These are phyloP conservation scores for Vanrija sp. DNA, from an alignment of 1,284 basidiomycete species.

Conservation along the genomic window DNA sequence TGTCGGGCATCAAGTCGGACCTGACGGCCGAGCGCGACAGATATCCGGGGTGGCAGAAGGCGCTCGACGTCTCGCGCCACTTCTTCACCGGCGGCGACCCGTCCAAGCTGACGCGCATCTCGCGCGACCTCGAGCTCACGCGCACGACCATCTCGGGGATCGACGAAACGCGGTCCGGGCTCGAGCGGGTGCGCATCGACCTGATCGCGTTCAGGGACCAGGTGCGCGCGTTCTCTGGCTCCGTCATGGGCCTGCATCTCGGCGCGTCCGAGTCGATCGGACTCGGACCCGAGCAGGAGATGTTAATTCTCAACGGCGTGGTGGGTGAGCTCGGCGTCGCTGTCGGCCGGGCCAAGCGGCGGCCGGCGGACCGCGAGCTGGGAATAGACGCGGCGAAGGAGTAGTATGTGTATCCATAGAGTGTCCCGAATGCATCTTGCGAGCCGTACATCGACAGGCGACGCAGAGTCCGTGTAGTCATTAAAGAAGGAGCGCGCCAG, in stretches of 20 bases:
- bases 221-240: constrained; percentile 36
- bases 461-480: too few species aligned
- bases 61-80: constrained; percentile 27
- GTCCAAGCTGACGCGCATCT: constrained; percentile 26
- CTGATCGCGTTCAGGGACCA: constrained; percentile 38
- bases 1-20: constrained; percentile 4
- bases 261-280: constrained; percentile 22
- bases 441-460: too few species aligned
- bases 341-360: constrained; percentile 13
- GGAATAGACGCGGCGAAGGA: not conserved
- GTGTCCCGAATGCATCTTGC: too few species aligned
- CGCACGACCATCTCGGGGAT: constrained; percentile 28
- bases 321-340: constrained; percentile 12
- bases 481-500: too few species aligned
- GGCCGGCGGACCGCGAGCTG: not conserved
- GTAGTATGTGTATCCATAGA: not conserved
- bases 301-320: constrained; percentile 20
- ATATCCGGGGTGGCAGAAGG: constrained; percentile 35
- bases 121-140: constrained; percentile 33
- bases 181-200: constrained; percentile 27
- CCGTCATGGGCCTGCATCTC: constrained; percentile 43
- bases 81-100: constrained; percentile 39
- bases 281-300: constrained; percentile 35
- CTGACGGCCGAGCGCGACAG: constrained; percentile 22
- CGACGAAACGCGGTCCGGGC: constrained; percentile 17